Evolutionary conservation across 2,329 filamentous ascomycete species (phyloP).

Genomic region (Claviceps sp.): DNA sequence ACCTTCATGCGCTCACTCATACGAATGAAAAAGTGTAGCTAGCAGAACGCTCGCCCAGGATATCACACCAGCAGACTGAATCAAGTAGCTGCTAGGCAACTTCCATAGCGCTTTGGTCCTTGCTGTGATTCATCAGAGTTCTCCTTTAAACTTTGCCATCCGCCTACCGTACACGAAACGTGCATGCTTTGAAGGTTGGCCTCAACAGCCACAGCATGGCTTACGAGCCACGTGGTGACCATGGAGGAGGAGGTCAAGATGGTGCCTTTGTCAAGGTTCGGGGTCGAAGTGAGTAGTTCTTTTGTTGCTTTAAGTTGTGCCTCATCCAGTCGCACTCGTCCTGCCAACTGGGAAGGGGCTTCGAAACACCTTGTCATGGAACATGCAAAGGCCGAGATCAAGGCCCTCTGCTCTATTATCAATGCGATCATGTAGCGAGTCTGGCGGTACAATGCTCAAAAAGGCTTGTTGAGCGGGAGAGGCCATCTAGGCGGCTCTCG

Average conservation of each 20-base stretch:
- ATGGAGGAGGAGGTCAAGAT: slow-evolving; percentile 29
- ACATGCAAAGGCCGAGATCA: not conserved
- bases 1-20: not conserved
- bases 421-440: not conserved
- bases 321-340: not conserved
- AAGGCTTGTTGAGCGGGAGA: not conserved
- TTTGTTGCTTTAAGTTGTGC: slow-evolving; percentile 1
- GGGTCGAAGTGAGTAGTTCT: slow-evolving; percentile 33
- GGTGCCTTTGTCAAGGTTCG: slow-evolving; percentile 34
- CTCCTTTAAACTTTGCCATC: not conserved
- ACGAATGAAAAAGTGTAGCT: not conserved
- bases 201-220: slow-evolving; percentile 25
- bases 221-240: slow-evolving; percentile 40
- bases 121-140: not conserved
- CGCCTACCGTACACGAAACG: not conserved
- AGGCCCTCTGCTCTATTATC: too few relatives aligned
- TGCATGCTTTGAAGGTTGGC: slow-evolving; percentile 3
- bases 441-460: not conserved
- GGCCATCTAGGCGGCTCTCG: not conserved
- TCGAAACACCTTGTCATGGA: not conserved
- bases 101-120: not conserved
- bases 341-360: not conserved
- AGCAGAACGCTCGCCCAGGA: not conserved
- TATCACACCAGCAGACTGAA: not conserved
- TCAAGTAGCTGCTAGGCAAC: not conserved